phyloP scores from a whole-genome alignment of 371 early-diverging fungal genomes.

The Mortierella sp. region DNA sequence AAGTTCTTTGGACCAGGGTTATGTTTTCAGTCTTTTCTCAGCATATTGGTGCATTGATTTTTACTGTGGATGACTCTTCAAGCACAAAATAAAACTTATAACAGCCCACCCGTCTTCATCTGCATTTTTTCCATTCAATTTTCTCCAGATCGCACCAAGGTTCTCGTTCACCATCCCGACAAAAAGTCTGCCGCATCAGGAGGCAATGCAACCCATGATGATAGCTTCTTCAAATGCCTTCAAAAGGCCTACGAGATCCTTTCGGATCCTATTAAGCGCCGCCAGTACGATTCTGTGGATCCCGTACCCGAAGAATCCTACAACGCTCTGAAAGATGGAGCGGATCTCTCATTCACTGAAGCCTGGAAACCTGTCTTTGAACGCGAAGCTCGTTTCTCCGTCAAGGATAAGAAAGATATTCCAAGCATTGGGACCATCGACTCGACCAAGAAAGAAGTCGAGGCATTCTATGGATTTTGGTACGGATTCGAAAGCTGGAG shows the following conservation, averaged over 20 bases:
- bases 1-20: too few relatives aligned
- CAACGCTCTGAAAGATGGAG: conserved; percentile 78
- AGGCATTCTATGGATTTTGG: conserved; percentile 97
- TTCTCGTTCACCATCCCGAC: conserved; percentile 90
- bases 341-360: conserved; percentile 83
- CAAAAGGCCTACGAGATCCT: conserved; percentile 97
- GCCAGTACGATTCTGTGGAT: conserved; percentile 97
- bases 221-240: conserved; percentile 97
- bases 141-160: conserved; percentile 80
- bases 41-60: background rate
- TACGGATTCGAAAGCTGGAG: conserved; percentile 97
- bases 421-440: conserved; percentile 83
- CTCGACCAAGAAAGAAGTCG: conserved; percentile 84
- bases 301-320: conserved; percentile 71
- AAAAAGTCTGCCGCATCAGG: conserved; percentile 76
- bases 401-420: conserved; percentile 86
- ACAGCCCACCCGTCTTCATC: background rate
- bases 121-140: background rate
- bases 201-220: conserved; percentile 67
- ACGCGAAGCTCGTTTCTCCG: conserved; percentile 82
- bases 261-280: conserved; percentile 89
- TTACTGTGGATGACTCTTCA: background rate
- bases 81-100: background rate
- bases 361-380: conserved; percentile 91
- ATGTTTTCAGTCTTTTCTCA: background rate